phyloP scores from a whole-genome alignment of 257 asterid species.

The Solanum chmielewskii region DNA sequence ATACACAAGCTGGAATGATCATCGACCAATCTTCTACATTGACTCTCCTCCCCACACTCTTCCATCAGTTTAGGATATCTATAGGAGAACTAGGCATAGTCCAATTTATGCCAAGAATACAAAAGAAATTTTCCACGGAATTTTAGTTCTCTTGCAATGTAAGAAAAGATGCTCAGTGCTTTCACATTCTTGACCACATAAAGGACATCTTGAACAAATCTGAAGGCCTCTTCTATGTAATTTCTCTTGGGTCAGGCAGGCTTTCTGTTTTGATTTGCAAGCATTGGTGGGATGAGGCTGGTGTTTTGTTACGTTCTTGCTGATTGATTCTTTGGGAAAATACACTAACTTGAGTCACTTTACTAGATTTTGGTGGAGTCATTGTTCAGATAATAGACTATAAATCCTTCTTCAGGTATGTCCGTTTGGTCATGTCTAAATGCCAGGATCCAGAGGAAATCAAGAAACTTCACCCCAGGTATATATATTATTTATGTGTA shows the following conservation, averaged over 20 bases:
- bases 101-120: neutral
- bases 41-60: neutral
- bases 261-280: neutral
- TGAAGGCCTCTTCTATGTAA: neutral
- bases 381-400: neutral
- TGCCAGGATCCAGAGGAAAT: slow-evolving; percentile 36
- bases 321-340: neutral
- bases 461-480: slow-evolving; percentile 79
- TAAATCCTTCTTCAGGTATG: slow-evolving; percentile 47
- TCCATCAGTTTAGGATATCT: neutral
- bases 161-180: neutral
- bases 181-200: neutral
- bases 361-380: neutral
- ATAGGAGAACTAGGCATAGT: neutral
- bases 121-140: neutral
- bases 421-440: slow-evolving; percentile 84
- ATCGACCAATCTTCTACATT: neutral
- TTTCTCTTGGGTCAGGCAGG: neutral
- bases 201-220: neutral
- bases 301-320: neutral
- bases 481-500: neutral
- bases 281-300: neutral
- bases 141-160: neutral
- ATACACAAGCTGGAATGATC: neutral
- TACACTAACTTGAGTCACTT: neutral